Evolutionary conservation across 257 asterid genomes (phyloP).

Genomic region (Cruciata laevipes): DNA sequence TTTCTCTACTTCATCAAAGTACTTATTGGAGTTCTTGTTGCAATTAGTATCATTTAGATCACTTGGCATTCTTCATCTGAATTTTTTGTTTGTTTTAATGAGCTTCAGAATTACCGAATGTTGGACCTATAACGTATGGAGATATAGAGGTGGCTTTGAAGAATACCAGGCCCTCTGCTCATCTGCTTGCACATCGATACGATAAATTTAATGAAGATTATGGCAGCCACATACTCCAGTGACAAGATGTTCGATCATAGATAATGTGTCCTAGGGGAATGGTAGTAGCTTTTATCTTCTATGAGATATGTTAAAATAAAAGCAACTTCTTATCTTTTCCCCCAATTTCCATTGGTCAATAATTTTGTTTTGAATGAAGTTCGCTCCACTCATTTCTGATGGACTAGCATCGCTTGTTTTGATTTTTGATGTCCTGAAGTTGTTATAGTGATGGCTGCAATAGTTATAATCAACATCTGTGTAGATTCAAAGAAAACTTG

Average conservation of each 20-base stretch:
- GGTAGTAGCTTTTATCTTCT: background rate
- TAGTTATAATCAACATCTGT: too few species aligned
- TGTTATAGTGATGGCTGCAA: background rate
- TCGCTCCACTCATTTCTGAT: too few species aligned
- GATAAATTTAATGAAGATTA: conserved; percentile 75
- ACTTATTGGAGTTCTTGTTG: too few species aligned
- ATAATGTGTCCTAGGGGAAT: background rate
- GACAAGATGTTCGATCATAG: conserved; percentile 18
- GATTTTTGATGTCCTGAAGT: background rate
- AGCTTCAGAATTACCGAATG: conserved; percentile 69
- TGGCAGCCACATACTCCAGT: conserved; percentile 90
- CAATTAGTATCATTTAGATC: background rate
- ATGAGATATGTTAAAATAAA: background rate
- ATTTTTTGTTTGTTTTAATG: conserved; percentile 5
- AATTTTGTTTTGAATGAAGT: too few species aligned
- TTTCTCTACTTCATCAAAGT: background rate
- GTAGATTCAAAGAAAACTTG: too few species aligned
- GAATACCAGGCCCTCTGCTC: conserved; percentile 96
- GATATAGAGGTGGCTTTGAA: conserved; percentile 75
- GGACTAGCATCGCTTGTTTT: background rate
- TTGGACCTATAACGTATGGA: conserved; percentile 65
- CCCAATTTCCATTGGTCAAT: background rate
- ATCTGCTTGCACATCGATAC: conserved; percentile 79
- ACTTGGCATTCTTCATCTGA: background rate
- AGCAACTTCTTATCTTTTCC: background rate